Percentiles rank a stretch among this genome's conserved stretches.
phyloP scores from a whole-genome alignment of 441 rosid genomes.

The Gossypium lobatum region DNA sequence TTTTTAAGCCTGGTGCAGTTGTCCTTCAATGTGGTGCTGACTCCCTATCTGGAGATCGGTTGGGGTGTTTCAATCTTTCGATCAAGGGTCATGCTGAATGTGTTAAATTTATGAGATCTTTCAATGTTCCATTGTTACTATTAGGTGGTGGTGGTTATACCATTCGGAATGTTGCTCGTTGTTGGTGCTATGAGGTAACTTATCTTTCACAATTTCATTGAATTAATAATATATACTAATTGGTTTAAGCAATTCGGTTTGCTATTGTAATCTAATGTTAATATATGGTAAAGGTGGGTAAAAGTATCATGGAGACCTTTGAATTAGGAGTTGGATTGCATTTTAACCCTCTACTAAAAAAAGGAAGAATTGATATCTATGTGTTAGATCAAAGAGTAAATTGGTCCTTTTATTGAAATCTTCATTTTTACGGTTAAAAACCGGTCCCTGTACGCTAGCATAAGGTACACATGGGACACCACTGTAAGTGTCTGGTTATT shows the following conservation, averaged over 20 bases:
- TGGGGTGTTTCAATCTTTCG: constrained; percentile 13
- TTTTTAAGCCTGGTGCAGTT: constrained; percentile 68
- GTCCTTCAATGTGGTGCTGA: constrained; percentile 79
- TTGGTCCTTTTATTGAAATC: too few relatives aligned
- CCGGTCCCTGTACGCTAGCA: too few relatives aligned
- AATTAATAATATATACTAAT: neutral
- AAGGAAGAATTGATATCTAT: too few relatives aligned
- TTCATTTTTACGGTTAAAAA: too few relatives aligned
- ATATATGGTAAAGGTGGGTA: neutral
- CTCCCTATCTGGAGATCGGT: constrained; percentile 65
- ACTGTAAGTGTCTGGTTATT: too few relatives aligned
- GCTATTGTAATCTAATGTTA: neutral
- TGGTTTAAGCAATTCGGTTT: neutral
- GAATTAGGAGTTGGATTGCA: too few relatives aligned
- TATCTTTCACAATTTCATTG: neutral
- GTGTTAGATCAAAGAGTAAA: too few relatives aligned
- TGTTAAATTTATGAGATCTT: constrained; percentile 72
- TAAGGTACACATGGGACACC: too few relatives aligned
- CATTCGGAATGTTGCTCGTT: constrained; percentile 73
- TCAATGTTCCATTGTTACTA: constrained; percentile 68
- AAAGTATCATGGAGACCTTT: too few relatives aligned
- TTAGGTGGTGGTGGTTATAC: constrained; percentile 80
- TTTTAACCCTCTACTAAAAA: too few relatives aligned
- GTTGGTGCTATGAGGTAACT: constrained; percentile 80
- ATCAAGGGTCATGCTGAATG: constrained; percentile 79